Percentiles rank a stretch among this genome's conserved stretches.
Conservation (phyloP, 2,329 filamentous ascomycete genomes). For the Sarocladiaceae sp. region DNA sequence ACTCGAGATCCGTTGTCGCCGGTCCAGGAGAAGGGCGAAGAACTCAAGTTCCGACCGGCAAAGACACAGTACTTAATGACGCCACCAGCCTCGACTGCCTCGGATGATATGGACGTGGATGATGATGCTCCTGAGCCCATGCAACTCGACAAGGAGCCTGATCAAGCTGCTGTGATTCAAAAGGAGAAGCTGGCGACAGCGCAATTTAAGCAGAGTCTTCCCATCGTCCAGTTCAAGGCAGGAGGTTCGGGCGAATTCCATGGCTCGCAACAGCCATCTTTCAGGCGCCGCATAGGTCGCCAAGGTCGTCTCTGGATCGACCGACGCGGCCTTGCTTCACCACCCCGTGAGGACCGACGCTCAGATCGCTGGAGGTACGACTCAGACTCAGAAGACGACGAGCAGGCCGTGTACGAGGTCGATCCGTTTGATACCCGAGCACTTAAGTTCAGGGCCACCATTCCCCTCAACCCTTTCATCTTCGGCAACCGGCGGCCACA, state of each 20-base stretch:
- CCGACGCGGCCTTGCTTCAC: constrained; percentile 58
- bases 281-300: constrained; percentile 77
- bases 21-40: constrained; percentile 56
- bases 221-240: constrained; percentile 42
- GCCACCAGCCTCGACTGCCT: constrained; percentile 50
- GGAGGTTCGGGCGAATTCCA: constrained; percentile 32
- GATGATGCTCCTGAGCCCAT: constrained; percentile 39
- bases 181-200: constrained; percentile 8
- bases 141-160: constrained; percentile 27
- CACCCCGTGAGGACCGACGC: constrained; percentile 30
- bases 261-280: constrained; percentile 52
- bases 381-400: constrained; percentile 78
- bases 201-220: constrained; percentile 11
- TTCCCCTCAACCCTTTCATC: constrained; percentile 41
- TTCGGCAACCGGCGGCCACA: constrained; percentile 22
- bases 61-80: constrained; percentile 67
- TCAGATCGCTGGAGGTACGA: constrained; percentile 81
- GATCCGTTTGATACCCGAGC: constrained; percentile 62
- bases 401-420: constrained; percentile 65
- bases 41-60: constrained; percentile 62
- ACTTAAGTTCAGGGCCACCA: constrained; percentile 55
- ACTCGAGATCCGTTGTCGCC: constrained; percentile 82
- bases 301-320: constrained; percentile 85
- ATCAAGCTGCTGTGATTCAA: not conserved
- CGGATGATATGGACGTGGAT: constrained; percentile 52